Percentiles rank a stretch among this genome's conserved stretches.
Conservation (phyloP, 2,329 filamentous ascomycete genomes). For the Colletotrichum sidae region DNA sequence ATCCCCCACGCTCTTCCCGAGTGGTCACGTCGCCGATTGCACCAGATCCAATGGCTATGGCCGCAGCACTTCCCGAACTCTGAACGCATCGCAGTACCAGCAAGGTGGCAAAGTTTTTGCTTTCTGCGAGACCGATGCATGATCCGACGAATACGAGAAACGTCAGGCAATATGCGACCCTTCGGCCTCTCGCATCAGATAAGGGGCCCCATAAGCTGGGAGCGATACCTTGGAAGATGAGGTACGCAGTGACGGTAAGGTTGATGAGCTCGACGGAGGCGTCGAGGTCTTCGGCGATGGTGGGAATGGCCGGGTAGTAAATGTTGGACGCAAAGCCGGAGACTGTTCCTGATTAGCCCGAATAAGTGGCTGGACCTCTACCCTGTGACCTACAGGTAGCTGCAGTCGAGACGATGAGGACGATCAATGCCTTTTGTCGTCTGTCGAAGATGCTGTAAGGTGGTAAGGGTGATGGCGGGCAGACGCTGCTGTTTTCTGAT, state of each 20-base stretch:
- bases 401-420: constrained; percentile 59
- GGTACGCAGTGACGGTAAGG: constrained; percentile 58
- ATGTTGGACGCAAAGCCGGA: constrained; percentile 57
- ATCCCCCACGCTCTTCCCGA: constrained; percentile 65
- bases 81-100: constrained; percentile 64
- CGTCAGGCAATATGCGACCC: constrained; percentile 57
- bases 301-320: constrained; percentile 61
- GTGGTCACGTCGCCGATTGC: constrained; percentile 70
- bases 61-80: constrained; percentile 64
- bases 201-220: constrained; percentile 63
- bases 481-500: too few relatives aligned
- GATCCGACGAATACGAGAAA: constrained; percentile 60
- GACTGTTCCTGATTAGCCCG: constrained; percentile 41
- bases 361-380: accelerated
- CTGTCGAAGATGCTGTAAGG: constrained; percentile 64
- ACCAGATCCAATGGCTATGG: constrained; percentile 63
- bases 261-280: constrained; percentile 55
- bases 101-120: constrained; percentile 57
- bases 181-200: constrained; percentile 59
- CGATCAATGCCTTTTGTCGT: constrained; percentile 59
- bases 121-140: constrained; percentile 59
- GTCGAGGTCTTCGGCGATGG: constrained; percentile 55
- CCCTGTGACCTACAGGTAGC: constrained; percentile 57
- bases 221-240: constrained; percentile 63
- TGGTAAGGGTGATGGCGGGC: neutral